phyloP scores from a whole-genome alignment of 345 rosid genomes.

The Eucalyptus curtisii region DNA sequence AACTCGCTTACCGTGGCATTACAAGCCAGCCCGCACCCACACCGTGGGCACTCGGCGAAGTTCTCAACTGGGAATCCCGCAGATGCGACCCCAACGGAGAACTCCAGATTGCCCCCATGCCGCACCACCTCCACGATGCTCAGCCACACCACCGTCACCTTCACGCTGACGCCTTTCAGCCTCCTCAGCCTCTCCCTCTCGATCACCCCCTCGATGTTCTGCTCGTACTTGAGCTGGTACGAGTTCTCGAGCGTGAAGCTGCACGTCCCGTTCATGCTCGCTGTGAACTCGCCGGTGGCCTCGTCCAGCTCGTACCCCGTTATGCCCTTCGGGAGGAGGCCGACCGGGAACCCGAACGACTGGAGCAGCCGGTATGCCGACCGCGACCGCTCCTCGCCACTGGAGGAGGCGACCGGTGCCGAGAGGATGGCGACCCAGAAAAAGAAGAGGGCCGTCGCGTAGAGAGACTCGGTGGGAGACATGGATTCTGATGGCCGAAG shows the following conservation, averaged over 20 bases:
- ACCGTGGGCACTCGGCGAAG: slow-evolving; percentile 27
- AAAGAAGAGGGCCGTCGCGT: not conserved
- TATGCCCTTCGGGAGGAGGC: slow-evolving; percentile 62
- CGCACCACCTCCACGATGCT: slow-evolving; percentile 30
- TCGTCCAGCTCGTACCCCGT: slow-evolving; percentile 31
- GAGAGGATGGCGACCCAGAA: not conserved
- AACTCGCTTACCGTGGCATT: not conserved
- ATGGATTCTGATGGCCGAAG: not conserved
- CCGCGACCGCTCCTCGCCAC: not conserved
- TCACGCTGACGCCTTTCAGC: slow-evolving; percentile 42
- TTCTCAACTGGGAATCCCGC: slow-evolving; percentile 31
- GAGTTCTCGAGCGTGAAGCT: slow-evolving; percentile 27
- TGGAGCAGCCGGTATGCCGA: slow-evolving; percentile 44
- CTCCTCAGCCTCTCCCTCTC: slow-evolving; percentile 17
- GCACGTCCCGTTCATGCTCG: slow-evolving; percentile 26
- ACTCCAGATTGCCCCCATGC: slow-evolving; percentile 21
- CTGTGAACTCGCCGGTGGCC: slow-evolving; percentile 45
- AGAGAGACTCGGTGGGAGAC: not conserved
- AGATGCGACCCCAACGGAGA: slow-evolving; percentile 65
- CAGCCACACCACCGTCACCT: slow-evolving; percentile 48
- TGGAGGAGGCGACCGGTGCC: not conserved
- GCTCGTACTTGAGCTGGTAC: slow-evolving; percentile 38
- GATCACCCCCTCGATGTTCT: slow-evolving; percentile 39
- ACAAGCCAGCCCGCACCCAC: slow-evolving; percentile 42
- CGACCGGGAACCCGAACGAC: slow-evolving; percentile 35